Percentiles rank a stretch among this genome's conserved stretches.
Conservation (phyloP, 2,329 filamentous ascomycete species). For the Dendryphion nanum region DNA sequence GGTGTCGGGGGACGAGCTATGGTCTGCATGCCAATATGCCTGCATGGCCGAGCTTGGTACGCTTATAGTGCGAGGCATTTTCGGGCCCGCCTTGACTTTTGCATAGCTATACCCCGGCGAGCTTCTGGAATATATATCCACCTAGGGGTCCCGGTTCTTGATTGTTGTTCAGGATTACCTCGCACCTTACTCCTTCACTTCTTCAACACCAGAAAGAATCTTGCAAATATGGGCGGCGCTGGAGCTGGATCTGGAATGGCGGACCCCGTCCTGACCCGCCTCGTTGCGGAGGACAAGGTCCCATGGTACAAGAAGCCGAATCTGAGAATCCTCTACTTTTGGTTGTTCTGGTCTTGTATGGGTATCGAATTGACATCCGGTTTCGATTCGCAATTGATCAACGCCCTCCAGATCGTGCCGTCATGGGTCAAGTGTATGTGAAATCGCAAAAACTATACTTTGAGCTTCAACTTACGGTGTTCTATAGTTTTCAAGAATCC, state of each 20-base stretch:
- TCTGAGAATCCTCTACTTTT: constrained; percentile 28
- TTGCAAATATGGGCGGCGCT: background rate
- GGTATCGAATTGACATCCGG: constrained; percentile 23
- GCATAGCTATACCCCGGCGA: background rate
- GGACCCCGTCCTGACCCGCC: constrained; percentile 37
- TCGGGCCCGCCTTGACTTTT: background rate
- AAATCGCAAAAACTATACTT: background rate
- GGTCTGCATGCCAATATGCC: background rate
- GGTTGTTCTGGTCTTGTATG: constrained; percentile 20
- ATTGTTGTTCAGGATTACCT: background rate
- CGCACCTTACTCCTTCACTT: background rate
- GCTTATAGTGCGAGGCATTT: background rate
- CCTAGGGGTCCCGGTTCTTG: background rate
- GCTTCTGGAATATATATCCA: background rate
- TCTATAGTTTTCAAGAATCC: constrained; percentile 21
- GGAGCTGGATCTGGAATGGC: constrained; percentile 3
- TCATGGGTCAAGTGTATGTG: constrained; percentile 15
- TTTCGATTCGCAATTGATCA: constrained; percentile 22
- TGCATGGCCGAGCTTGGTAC: background rate
- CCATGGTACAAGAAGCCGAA: constrained; percentile 37
- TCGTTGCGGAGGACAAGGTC: constrained; percentile 38
- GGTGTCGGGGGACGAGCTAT: too few species aligned
- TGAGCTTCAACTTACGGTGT: background rate
- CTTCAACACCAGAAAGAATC: background rate
- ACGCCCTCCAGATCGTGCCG: constrained; percentile 18